Conservation (phyloP, 768 basidiomycete genomes). For the Amanita thiersii region DNA sequence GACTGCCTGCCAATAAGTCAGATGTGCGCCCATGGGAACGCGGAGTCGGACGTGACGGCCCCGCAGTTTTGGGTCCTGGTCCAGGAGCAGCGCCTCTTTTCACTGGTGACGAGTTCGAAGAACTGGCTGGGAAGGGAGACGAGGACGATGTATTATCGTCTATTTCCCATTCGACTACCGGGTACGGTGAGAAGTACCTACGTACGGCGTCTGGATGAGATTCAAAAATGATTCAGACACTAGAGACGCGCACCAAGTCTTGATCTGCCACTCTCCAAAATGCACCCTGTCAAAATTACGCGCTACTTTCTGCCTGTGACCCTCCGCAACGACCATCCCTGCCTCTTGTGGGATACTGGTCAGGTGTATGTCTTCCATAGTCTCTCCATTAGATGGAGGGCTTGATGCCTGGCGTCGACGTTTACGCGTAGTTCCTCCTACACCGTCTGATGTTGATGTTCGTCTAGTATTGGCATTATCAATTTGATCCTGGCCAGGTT, state of each 20-base stretch:
- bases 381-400: constrained; percentile 1
- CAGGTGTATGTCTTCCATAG: constrained; percentile 9
- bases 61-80: constrained; percentile 18
- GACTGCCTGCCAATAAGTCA: constrained; percentile 60
- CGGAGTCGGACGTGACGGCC: constrained; percentile 38
- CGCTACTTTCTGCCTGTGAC: constrained; percentile 58
- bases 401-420: constrained; percentile 9
- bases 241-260: constrained; percentile 62
- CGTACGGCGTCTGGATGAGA: not conserved
- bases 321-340: constrained; percentile 38
- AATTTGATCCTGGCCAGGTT: too few species aligned
- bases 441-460: too few species aligned
- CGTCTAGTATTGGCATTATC: too few species aligned
- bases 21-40: constrained; percentile 69
- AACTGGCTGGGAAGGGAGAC: constrained; percentile 15
- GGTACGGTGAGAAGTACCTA: constrained; percentile 95
- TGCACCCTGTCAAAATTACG: constrained; percentile 84
- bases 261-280: constrained; percentile 81
- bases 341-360: constrained; percentile 17
- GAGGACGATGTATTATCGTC: constrained; percentile 32
- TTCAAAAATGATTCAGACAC: constrained; percentile 1
- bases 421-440: constrained; percentile 12
- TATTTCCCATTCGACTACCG: constrained; percentile 58
- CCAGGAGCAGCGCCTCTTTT: too few species aligned
- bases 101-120: constrained; percentile 9